Evolutionary conservation across 176 grass and related monocot species (phyloP), one percentile per base, ranked within the genome.

Genomic region (Bolboschoenus planiculmis): DNA sequence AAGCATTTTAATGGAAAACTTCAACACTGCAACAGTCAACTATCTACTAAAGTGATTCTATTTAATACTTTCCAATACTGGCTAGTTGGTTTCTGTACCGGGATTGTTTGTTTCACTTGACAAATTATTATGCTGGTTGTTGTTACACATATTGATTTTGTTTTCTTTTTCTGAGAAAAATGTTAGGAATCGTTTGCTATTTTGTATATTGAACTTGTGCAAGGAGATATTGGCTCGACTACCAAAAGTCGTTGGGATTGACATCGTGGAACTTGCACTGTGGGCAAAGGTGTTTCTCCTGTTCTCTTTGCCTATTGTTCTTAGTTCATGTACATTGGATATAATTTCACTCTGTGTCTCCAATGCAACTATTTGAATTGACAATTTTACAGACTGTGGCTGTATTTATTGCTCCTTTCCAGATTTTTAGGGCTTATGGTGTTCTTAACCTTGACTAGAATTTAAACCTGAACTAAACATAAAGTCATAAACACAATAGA

Each of bases 221-320:
- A 99, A 99, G 85, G 96, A 96, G 85, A 93, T 90, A 81, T 90
- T 91, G 44, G 83, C 80, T 67, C 91, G 87, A 79, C 91, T 99
- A 82, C 93, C 93, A 7, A 99, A 99, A 90, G 89, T 96, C 83
- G 84, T 91, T 57, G 96, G 96, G 72, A 91, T 99, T 84, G 96
- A 99, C 88, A 89, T 99, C 35, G 96, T 99, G 81, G 96, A 99
- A 83, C 87, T 99, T 86, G 96, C 96, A 56, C 91, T 99, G 27
- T 99, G 96, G 96, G 96, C 91, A 88, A 95, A 99, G 96, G 96
- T 98, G 54, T 78, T 73, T 80, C 44, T 43, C n/a, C 55, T 42
- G 10, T 56, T 75, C 73, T 47, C 43, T 63, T 88, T 31, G 18
- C 40, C 39, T 68, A 26, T 80, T 81, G 34, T 66, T 63, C 80